These are phyloP conservation scores for Calonectria leucothoes DNA, from an alignment of 2,329 filamentous ascomycete species.

Conservation along the genomic window DNA sequence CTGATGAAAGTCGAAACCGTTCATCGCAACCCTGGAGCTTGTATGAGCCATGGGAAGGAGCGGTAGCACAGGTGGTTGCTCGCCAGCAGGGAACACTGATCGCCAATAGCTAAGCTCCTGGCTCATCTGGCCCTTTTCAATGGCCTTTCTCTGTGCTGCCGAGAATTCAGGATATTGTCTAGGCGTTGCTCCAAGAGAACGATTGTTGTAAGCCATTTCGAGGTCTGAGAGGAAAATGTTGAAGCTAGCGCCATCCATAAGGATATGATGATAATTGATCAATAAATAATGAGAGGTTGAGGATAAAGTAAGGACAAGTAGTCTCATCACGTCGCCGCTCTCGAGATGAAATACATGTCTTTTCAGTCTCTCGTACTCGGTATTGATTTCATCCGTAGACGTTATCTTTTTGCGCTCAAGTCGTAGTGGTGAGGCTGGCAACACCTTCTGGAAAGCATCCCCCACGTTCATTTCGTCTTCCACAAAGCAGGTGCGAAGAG, in stretches of 20 bases:
- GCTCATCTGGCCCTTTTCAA: not conserved
- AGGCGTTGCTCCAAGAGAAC: not conserved
- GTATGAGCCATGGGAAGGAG: not conserved
- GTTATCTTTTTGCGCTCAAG: not conserved
- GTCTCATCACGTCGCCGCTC: not conserved
- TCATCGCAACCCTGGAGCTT: not conserved
- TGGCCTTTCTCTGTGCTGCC: not conserved
- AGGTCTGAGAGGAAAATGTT: slow-evolving; percentile 57
- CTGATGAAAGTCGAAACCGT: not conserved
- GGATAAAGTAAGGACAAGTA: not conserved
- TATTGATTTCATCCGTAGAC: not conserved
- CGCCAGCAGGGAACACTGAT: not conserved
- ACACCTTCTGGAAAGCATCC: not conserved
- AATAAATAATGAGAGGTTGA: slow-evolving; percentile 51
- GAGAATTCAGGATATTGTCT: not conserved
- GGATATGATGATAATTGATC: slow-evolving; percentile 60
- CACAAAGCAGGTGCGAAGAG: slow-evolving; percentile 16
- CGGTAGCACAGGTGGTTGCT: not conserved
- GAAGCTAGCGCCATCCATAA: slow-evolving; percentile 60
- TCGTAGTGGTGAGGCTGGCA: not conserved
- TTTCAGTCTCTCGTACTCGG: not conserved
- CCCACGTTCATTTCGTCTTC: not conserved
- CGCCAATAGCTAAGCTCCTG: not conserved
- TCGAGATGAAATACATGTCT: not conserved
- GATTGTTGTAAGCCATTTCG: slow-evolving; percentile 53